Evolutionary conservation across 306 rosid species (phyloP).

Genomic region (Biancaea sappan): DNA sequence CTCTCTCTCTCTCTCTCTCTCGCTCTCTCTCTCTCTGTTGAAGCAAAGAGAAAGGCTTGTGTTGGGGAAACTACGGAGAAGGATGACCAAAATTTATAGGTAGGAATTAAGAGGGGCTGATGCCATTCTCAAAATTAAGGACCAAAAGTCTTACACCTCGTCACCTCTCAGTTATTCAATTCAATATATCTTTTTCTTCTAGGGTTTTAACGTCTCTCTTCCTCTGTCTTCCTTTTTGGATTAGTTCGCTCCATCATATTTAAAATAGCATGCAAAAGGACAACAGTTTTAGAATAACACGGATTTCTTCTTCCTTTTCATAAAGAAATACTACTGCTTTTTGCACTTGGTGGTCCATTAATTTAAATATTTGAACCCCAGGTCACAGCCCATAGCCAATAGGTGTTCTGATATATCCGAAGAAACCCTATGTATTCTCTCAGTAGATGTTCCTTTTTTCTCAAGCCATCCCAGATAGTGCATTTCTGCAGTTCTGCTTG

Average conservation of each 20-base stretch:
- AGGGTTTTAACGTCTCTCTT: constrained; percentile 58
- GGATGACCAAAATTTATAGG: constrained; percentile 75
- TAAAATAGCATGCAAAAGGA: constrained; percentile 67
- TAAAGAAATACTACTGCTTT: constrained; percentile 53
- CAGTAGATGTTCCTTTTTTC: too few species aligned
- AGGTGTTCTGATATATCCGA: too few species aligned
- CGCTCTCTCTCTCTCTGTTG: not conserved
- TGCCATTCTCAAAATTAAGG: constrained; percentile 56
- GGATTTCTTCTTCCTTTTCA: constrained; percentile 43
- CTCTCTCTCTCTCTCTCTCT: constrained; percentile 7
- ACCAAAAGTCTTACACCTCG: constrained; percentile 60
- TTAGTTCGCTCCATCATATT: constrained; percentile 56
- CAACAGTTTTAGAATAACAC: constrained; percentile 51
- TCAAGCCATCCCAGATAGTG: too few species aligned
- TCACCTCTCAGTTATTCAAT: constrained; percentile 34
- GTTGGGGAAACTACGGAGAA: constrained; percentile 51
- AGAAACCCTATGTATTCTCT: too few species aligned
- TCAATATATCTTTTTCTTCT: constrained; percentile 28
- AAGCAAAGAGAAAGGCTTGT: too few species aligned
- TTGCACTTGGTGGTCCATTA: constrained; percentile 31
- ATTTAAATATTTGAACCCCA: constrained; percentile 41
- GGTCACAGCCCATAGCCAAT: too few species aligned
- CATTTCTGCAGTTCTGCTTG: too few species aligned
- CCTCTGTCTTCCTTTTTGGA: constrained; percentile 64
- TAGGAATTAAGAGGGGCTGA: constrained; percentile 49